Base-by-base conservation (phyloP, 371 early-diverging fungal species). In the Lichtheimia ornata region DNA sequence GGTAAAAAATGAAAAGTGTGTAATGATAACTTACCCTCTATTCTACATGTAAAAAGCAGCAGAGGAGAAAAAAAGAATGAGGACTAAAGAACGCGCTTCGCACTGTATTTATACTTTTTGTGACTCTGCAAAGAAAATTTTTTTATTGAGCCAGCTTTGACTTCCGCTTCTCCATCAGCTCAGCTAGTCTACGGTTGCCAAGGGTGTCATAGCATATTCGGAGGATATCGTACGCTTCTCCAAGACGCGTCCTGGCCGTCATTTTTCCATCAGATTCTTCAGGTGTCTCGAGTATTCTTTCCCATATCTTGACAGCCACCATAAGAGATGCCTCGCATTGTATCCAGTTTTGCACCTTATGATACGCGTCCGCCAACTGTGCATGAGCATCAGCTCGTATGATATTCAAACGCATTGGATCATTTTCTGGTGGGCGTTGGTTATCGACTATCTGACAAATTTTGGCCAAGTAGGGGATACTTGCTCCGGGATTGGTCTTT, bases 401-500 rank as follows among this genome's bases (percentile, higher is more conserved):
- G 3, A 14, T 42, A 35, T 53, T 53, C 9, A 58, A n/a, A 11
- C 35, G 22, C 7, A 27, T 30, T 35, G 53, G n/a, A 42, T 49
- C 25, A 44, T 53, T 47, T 20, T 44, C 25, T 12, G 53, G 57
- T 4, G 68, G 20, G 6, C 25, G 56, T 49, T 77, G 77, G 42
- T 72, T 72, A n/a, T 74, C 73, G 25, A 78, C 58, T 22, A 74
- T 72, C 35, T 78, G 79, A 4, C 65, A 73, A 13, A 78, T 71
- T 41, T 78, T 78, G n/a, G 79, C 73, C 11, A 74, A 40, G 52
- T 74, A 78, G 11, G 79, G 79, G 56, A 78, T 74, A 7, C 71
- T 58, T 6, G 70, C 73, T 30, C 55, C 44, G 24, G 71, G 63
- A 49, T 74, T 62, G 28, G 64, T 58, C 2, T 13, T 47, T 54